phyloP scores from a whole-genome alignment of 768 basidiomycete genomes.

The Pulveroboletus sp. region DNA sequence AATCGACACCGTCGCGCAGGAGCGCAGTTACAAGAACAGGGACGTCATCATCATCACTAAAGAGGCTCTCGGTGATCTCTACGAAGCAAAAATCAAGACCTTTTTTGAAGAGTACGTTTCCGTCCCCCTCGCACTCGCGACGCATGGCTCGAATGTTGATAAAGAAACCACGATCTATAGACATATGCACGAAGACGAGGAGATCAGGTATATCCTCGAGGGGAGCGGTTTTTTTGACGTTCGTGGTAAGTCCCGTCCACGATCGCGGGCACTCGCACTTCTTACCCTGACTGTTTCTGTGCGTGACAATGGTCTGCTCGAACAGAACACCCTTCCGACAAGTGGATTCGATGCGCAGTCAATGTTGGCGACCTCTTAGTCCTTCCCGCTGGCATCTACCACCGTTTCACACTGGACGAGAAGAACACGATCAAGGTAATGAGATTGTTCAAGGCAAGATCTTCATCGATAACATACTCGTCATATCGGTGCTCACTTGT shows the following conservation, averaged over 20 bases:
- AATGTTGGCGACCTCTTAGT: slow-evolving; percentile 79
- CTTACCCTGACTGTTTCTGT: neutral
- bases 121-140: neutral
- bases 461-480: neutral
- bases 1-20: slow-evolving; percentile 57
- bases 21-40: slow-evolving; percentile 77
- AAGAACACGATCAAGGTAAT: slow-evolving; percentile 68
- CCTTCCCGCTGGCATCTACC: slow-evolving; percentile 88
- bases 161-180: slow-evolving; percentile 31
- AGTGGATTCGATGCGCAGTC: slow-evolving; percentile 80
- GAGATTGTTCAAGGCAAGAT: slow-evolving; percentile 74
- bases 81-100: slow-evolving; percentile 74
- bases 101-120: slow-evolving; percentile 77
- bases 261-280: neutral
- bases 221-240: slow-evolving; percentile 95
- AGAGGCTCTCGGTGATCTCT: slow-evolving; percentile 74
- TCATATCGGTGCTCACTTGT: neutral
- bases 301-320: no score
- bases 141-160: neutral
- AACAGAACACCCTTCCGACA: slow-evolving; percentile 59
- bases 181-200: slow-evolving; percentile 95
- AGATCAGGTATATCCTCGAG: slow-evolving; percentile 81
- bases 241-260: slow-evolving; percentile 50
- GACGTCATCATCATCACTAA: slow-evolving; percentile 76
- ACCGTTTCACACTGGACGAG: slow-evolving; percentile 88